A percentile compares a stretch with the other conserved stretches of the same genome.
Evolutionary conservation across 208 protist species (phyloP).

Genomic region (Leishmania major): DNA sequence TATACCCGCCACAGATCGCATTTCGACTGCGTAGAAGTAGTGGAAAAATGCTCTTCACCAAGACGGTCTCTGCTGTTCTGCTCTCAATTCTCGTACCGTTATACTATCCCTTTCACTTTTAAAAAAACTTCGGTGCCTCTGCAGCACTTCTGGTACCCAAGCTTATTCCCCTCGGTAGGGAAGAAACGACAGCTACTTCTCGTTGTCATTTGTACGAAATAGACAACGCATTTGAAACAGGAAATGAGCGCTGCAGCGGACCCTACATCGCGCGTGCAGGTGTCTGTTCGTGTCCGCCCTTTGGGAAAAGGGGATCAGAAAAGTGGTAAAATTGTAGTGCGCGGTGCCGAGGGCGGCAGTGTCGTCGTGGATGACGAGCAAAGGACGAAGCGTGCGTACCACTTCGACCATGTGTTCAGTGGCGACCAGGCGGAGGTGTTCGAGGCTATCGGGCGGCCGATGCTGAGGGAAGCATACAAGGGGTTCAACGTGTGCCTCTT

Average conservation of each 20-base stretch:
- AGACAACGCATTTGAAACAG: neutral
- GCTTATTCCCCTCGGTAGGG: neutral
- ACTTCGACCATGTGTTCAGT: constrained; percentile 54
- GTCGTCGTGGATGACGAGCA: constrained; percentile 32
- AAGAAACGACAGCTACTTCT: neutral
- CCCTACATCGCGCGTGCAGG: constrained; percentile 29
- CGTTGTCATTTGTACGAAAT: neutral
- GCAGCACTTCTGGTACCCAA: neutral
- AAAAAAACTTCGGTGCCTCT: neutral
- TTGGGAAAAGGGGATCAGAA: constrained; percentile 17
- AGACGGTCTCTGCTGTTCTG: neutral
- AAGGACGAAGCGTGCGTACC: constrained; percentile 29
- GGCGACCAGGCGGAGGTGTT: constrained; percentile 64
- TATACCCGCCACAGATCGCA: neutral
- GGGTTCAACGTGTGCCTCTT: constrained; percentile 87
- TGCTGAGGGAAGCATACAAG: constrained; percentile 83
- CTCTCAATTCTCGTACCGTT: neutral
- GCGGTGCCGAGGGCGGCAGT: neutral
- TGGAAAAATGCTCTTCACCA: neutral
- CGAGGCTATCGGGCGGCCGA: constrained; percentile 70
- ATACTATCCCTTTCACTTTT: neutral
- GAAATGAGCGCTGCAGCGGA: neutral
- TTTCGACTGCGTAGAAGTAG: neutral
- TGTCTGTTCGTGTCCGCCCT: constrained; percentile 34
- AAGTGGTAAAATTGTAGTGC: constrained; percentile 23